Evolutionary conservation across 106 monocot genomes (phyloP), one percentile per base, ranked within the genome.

Genomic region (Dendrobium officinale): DNA sequence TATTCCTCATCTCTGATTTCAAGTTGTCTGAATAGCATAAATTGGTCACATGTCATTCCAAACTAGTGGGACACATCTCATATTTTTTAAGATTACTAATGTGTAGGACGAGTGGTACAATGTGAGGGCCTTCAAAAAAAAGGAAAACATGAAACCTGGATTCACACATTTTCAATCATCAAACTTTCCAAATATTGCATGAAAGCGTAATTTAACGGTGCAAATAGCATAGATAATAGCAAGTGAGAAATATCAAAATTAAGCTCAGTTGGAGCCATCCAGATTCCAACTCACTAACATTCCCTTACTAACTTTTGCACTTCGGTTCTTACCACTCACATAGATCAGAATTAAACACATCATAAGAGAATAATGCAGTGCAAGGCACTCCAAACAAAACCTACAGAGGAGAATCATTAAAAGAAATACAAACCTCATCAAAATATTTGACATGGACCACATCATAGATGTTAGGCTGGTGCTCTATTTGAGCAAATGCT

Each of bases 361-460:
- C 7, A 48, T 24, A 49, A 48, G 16, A 75, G 24, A 76, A 76
- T 76, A 3, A 51, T 24, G 49, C 3, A 24, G 76, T n/a, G 74
- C 61, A 61, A 75, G 51, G 49, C 45, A 26, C 8, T 76, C 13
- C 22, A 76, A 26, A 26, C 3, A 48, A 42, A 76, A 76, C 16
- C 8, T 20, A 51, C 27, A 76, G 15, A 48, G 42, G 76, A 49
- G 13, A 26, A 10, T 76, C 76, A 49, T 15, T 48, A 49, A 42
- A 47, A 47, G 3, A 76, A 79, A 41, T 9, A 29, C 79, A 66
- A 79, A 96, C 97, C 92, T 97, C 97, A 72, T 97, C 97, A 78
- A 88, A 77, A 75, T 92, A 97, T 78, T 97, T 97, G 77, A 97
- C 97, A 81, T 94, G 97, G 77, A 97, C 97, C 20, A 97, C 97